Evolutionary conservation across 768 basidiomycete genomes (phyloP), one percentile per base, ranked within the genome.

Genomic region (Sutorius australiensis): DNA sequence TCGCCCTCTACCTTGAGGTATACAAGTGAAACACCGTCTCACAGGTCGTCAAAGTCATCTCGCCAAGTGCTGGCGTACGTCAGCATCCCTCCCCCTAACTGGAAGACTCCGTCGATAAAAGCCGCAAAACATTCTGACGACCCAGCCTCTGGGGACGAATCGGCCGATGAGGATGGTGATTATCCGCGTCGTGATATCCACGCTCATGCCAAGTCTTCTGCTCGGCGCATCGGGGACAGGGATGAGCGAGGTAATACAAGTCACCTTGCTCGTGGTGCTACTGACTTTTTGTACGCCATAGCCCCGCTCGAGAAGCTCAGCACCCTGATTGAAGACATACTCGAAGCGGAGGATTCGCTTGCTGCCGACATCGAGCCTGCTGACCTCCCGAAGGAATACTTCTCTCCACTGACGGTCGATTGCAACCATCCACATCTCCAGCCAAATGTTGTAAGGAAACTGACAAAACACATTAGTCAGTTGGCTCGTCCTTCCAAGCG

Each of bases 251-350:
- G 87, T 88, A 69, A 17, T 11, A 31, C 10, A 34, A 28, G 5
- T 41, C 13, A 32, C 36, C 27, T 48, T 42, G 19, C 3, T 9
- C 30, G 19, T 24, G 3, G 8, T 1, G 2, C n/a, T 47, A 21
- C 47, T 48, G 50, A 58, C 53, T 33, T 37, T 14, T 5, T 36
- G 7, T 19, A 46, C 19, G 40, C 53, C 27, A 21, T 32, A 86
- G 87, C 70, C 2, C 86, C 88, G 0, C 68, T 89, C 5, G 87
- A 94, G 62, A 95, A 89, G 66, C 75, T 98, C 10, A 75, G 74
- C 0, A 81, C 83, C 3, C 71, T 92, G 16, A 73, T 95, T 1
- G 90, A 93, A 57, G 92, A 95, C 49, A 79, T 97, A 14, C 89
- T 95, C 51, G 86, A 89, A 56, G 84, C 88, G 0, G 85, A 90